Percentiles rank a stretch among this genome's conserved stretches.
Conservation (phyloP, 2,329 filamentous ascomycete genomes). For the Diaporthe citri region DNA sequence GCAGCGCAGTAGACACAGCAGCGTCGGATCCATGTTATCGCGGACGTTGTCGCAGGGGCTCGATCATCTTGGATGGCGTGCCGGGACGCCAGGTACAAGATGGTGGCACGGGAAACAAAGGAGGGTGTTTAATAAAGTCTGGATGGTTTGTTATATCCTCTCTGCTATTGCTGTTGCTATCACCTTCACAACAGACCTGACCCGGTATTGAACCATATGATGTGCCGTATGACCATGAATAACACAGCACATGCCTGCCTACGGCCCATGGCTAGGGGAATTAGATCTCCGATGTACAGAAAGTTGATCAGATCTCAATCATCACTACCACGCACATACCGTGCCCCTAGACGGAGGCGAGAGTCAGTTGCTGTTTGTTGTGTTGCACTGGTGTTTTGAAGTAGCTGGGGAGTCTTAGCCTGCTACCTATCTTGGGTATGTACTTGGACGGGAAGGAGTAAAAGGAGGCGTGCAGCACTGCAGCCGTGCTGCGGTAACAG, state of each 20-base stretch:
- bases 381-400: slow-evolving; percentile 10
- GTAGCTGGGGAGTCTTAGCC: neutral
- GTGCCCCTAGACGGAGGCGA: neutral
- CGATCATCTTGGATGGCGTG: neutral
- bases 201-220: slow-evolving; percentile 11
- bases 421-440: too few species aligned
- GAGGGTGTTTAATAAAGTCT: neutral
- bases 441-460: too few species aligned
- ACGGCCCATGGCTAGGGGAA: neutral
- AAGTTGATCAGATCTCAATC: neutral
- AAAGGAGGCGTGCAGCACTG: too few species aligned
- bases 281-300: neutral
- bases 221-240: neutral
- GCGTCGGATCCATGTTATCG: neutral
- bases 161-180: neutral
- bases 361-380: slow-evolving; percentile 2
- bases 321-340: neutral
- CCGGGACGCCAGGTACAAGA: neutral
- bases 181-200: neutral
- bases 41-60: too few species aligned
- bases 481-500: neutral
- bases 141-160: neutral
- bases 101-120: neutral
- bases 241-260: slow-evolving; percentile 10
- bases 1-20: neutral